These are phyloP conservation scores for Tetradesmus lagerheimii DNA, from an alignment of 139 green algal species.

Conservation along the genomic window DNA sequence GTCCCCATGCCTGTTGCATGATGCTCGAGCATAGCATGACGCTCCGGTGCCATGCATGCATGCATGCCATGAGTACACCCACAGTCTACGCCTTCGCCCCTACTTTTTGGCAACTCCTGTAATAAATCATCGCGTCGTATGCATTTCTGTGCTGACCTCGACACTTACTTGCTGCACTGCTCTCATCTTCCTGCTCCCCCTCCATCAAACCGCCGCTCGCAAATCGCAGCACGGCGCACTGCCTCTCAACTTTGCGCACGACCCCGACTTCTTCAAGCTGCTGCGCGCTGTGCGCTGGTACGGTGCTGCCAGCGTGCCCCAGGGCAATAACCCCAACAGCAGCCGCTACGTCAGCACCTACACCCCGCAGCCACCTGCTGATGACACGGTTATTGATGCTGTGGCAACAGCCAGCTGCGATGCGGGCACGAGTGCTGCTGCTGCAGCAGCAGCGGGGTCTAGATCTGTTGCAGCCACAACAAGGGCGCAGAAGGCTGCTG, in stretches of 20 bases:
- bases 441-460: not conserved
- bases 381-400: not conserved
- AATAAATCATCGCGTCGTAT: too few relatives aligned
- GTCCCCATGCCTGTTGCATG: too few relatives aligned
- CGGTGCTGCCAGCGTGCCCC: conserved; percentile 7
- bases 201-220: not conserved
- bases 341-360: conserved; percentile 6
- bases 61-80: not conserved
- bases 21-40: too few relatives aligned
- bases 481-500: not conserved
- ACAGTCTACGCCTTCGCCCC: too few relatives aligned
- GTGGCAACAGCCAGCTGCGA: not conserved
- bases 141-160: too few relatives aligned
- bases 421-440: not conserved
- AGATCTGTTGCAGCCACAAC: not conserved
- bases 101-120: too few relatives aligned
- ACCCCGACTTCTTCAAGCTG: conserved; percentile 46
- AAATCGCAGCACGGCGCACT: conserved; percentile 15
- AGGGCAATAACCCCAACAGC: conserved; percentile 38
- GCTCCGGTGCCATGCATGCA: not conserved
- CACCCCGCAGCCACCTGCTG: not conserved
- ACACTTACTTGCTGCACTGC: not conserved
- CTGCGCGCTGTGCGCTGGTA: conserved; percentile 42
- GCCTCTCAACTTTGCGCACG: conserved; percentile 35
- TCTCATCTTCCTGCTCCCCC: not conserved